phyloP scores from a whole-genome alignment of 306 rosid genomes.

The Sicyos edulis region DNA sequence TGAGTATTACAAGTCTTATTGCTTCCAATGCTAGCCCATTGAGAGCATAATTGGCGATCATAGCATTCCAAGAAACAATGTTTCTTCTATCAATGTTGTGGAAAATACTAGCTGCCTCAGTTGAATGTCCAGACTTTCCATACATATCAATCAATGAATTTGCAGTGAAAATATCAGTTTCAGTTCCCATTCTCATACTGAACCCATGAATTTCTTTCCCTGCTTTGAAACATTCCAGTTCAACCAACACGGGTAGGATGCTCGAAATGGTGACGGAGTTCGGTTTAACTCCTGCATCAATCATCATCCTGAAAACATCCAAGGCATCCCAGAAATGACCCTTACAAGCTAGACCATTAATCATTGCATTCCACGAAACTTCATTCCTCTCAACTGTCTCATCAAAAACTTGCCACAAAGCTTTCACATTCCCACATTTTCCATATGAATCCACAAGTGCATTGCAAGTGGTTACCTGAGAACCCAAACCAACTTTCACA shows the following conservation, averaged over 20 bases:
- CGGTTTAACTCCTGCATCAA: conserved; percentile 46
- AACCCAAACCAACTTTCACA: conserved; percentile 63
- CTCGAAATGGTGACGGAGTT: conserved; percentile 65
- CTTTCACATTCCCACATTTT: conserved; percentile 59
- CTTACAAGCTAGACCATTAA: conserved; percentile 57
- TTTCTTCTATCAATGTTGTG: conserved; percentile 48
- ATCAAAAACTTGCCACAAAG: conserved; percentile 52
- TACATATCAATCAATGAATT: conserved; percentile 83
- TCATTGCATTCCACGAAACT: conserved; percentile 81
- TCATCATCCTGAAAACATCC: conserved; percentile 51
- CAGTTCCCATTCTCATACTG: conserved; percentile 46
- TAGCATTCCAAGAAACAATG: conserved; percentile 82
- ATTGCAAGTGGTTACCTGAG: conserved; percentile 48
- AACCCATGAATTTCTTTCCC: conserved; percentile 71
- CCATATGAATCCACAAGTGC: conserved; percentile 75
- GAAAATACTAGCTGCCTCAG: conserved; percentile 49
- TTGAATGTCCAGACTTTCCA: conserved; percentile 57
- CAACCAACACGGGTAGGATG: conserved; percentile 66
- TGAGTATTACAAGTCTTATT: conserved; percentile 44
- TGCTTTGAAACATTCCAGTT: conserved; percentile 40
- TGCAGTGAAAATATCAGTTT: conserved; percentile 52
- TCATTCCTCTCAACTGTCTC: conserved; percentile 59
- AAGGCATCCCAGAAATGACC: conserved; percentile 42
- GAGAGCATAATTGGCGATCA: conserved; percentile 77
- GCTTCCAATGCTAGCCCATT: conserved; percentile 59